Evolutionary conservation across 148 eudicot genomes (phyloP).

Genomic region (Nepenthes gracilis): DNA sequence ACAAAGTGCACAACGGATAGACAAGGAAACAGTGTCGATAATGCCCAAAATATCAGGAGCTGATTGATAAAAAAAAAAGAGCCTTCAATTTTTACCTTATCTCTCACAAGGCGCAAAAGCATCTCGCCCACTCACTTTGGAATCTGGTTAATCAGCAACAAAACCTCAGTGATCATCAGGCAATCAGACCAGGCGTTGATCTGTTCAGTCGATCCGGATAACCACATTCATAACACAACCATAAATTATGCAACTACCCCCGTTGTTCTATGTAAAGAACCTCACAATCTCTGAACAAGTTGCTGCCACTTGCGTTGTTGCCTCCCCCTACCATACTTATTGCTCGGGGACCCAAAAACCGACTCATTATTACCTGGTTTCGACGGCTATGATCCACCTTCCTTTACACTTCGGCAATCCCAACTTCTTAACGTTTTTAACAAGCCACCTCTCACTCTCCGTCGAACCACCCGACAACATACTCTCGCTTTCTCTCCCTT

Average conservation of each 20-base stretch:
- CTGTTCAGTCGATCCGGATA: neutral
- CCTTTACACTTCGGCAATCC: slow-evolving; percentile 90
- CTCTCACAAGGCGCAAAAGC: slow-evolving; percentile 82
- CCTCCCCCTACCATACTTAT: slow-evolving; percentile 46
- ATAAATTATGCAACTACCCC: slow-evolving; percentile 32
- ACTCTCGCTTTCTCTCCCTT: slow-evolving; percentile 6
- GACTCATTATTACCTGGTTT: slow-evolving; percentile 38
- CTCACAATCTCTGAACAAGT: slow-evolving; percentile 80
- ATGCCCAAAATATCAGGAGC: slow-evolving; percentile 72
- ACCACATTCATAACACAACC: neutral
- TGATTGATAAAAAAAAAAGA: slow-evolving; percentile 37
- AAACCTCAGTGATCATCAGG: neutral
- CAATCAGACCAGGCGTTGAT: neutral
- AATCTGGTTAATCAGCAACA: slow-evolving; percentile 74
- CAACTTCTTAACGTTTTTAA: slow-evolving; percentile 49
- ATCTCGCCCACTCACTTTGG: slow-evolving; percentile 96
- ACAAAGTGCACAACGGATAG: slow-evolving; percentile 46
- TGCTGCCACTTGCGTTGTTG: slow-evolving; percentile 5
- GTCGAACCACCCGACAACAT: neutral
- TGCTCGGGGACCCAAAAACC: slow-evolving; percentile 32
- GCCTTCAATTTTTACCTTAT: slow-evolving; percentile 62
- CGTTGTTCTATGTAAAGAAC: slow-evolving; percentile 59
- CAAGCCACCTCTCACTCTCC: slow-evolving; percentile 75
- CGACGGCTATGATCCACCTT: slow-evolving; percentile 53
- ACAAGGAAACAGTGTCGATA: slow-evolving; percentile 67